Conservation (phyloP, 2,329 filamentous ascomycete genomes). For the Botryosphaeria dothidea region DNA sequence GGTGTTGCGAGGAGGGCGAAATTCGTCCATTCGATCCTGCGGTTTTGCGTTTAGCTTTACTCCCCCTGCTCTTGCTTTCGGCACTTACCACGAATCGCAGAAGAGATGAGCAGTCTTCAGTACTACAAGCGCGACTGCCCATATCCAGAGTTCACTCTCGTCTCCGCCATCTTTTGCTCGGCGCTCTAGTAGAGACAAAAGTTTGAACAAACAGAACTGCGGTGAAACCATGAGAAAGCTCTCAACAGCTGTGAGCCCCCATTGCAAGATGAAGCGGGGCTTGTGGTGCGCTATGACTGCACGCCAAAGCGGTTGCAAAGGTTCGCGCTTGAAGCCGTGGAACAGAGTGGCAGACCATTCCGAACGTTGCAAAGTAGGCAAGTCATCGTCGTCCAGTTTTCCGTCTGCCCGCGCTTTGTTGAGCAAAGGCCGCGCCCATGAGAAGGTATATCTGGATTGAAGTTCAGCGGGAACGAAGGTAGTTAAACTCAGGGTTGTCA, state of each 20-base stretch:
- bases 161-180: background rate
- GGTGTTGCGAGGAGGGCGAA: constrained; percentile 38
- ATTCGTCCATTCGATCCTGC: background rate
- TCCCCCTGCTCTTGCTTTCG: fast-evolving
- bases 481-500: no score
- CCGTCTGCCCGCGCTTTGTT: background rate
- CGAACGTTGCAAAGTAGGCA: background rate
- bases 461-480: background rate
- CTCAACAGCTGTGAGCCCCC: background rate
- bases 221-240: background rate
- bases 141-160: background rate
- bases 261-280: background rate
- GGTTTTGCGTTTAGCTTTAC: background rate
- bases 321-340: background rate
- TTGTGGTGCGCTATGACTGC: background rate
- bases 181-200: background rate
- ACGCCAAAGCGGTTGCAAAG: background rate
- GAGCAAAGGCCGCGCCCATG: background rate
- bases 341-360: background rate
- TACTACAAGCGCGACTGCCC: background rate
- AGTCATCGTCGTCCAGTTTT: background rate
- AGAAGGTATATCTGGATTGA: background rate
- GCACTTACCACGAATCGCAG: background rate
- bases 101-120: background rate
- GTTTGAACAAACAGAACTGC: background rate